phyloP scores from a whole-genome alignment of 2,329 filamentous ascomycete genomes.

The Aureobasidium leucospermi region DNA sequence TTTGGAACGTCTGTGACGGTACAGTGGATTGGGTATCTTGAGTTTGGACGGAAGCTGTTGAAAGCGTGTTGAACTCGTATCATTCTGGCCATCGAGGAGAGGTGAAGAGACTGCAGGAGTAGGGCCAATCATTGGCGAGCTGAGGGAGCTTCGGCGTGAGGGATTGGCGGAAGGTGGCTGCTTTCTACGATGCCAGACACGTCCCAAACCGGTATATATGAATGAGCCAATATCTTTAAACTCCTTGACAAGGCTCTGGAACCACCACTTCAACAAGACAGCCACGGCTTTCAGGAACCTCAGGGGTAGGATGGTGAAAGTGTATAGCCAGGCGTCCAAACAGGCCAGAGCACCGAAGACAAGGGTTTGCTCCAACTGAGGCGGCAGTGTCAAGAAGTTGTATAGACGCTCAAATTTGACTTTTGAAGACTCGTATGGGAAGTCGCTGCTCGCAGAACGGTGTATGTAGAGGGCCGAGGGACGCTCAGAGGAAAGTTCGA shows the following conservation, averaged over 20 bases:
- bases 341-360: slow-evolving; percentile 86
- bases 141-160: slow-evolving; percentile 18
- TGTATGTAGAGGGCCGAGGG: slow-evolving; percentile 59
- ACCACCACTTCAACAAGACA: slow-evolving; percentile 74
- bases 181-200: slow-evolving; percentile 58
- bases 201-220: slow-evolving; percentile 70
- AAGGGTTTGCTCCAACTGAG: slow-evolving; percentile 74
- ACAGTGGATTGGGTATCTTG: slow-evolving; percentile 21
- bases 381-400: slow-evolving; percentile 79
- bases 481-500: slow-evolving; percentile 54
- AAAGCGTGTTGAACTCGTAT: not conserved
- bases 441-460: slow-evolving; percentile 48
- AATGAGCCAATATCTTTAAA: slow-evolving; percentile 63
- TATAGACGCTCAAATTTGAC: slow-evolving; percentile 86
- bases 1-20: slow-evolving; percentile 64
- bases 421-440: slow-evolving; percentile 84
- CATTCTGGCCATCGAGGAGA: not conserved
- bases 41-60: slow-evolving; percentile 3
- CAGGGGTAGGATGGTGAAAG: slow-evolving; percentile 88
- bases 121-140: not conserved
- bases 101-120: not conserved
- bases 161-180: slow-evolving; percentile 7
- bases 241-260: slow-evolving; percentile 63
- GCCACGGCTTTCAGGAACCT: slow-evolving; percentile 75
- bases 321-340: slow-evolving; percentile 92